Evolutionary conservation across 1,284 basidiomycete genomes (phyloP), one percentile per base, ranked within the genome.

Genomic region (Coniferiporia sulphurascens): DNA sequence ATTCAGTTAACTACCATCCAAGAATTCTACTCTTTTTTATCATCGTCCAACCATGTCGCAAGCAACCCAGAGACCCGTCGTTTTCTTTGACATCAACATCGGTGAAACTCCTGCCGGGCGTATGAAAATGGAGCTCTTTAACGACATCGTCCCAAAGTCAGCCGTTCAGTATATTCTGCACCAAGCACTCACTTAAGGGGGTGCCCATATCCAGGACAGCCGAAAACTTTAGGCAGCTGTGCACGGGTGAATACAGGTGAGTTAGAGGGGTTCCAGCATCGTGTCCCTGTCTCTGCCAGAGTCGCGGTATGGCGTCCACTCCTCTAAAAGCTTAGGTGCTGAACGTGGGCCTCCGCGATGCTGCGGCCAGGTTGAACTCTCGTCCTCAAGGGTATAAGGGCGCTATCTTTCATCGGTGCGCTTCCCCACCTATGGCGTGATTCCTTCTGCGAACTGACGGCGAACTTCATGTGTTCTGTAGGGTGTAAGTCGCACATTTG

Each of bases 221-320:
- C 1, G 97, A 99, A 75, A 99, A 99, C 78, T 99, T 99, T 68
- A 81, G 96, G 60, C 95, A 98, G 68, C 77, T 98, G 19, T 98
- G 96, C 70, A 98, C 96, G 0, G 96, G 97, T 35, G 95, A 98
- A 75, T 92, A 87, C 73, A 83, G 93, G 91, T 93, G 60, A 60
- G 71, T 66, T 15, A 9, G 15, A 45, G 48, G 41, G 51, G 55
- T 13, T 49, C 36, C 44, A 19, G 52, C 34, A 22, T 36, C 46
- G 8, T 36, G 17, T 43, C 21, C 17, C 34, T 41, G 38, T 10
- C 38, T 41, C 38, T 41, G 38, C 15, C 38, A 15, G 12, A 41
- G 48, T 19, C 17, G 35, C 17, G 44, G 44, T 46, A 46, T 46
- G 44, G 19, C 34, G 32, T 52, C 45, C 46, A 10, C 21, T 17